These are phyloP conservation scores for Diaporthe capsici DNA, from an alignment of 2,329 filamentous ascomycete species.

Conservation along the genomic window DNA sequence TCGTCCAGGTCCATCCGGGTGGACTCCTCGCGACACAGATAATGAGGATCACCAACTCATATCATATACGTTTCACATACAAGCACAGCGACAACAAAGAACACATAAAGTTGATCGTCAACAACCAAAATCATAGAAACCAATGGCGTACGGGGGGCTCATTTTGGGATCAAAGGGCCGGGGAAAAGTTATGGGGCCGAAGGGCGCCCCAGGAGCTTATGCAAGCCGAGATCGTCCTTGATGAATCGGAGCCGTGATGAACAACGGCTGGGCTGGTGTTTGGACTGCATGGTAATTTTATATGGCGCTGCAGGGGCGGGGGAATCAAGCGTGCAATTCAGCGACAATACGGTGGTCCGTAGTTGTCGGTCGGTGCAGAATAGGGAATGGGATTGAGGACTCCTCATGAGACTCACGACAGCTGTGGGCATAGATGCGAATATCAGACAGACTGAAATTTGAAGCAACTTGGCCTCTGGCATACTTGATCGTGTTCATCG, in stretches of 20 bases:
- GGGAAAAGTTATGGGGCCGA: constrained; percentile 6
- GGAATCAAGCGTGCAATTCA: constrained; percentile 3
- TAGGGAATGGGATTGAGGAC: not conserved
- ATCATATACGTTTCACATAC: constrained; percentile 5
- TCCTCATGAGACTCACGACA: not conserved
- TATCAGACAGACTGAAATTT: constrained; percentile 14
- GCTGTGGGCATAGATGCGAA: not conserved
- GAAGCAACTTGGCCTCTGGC: not conserved
- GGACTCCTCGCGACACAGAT: constrained; percentile 37
- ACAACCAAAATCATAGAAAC: constrained; percentile 27
- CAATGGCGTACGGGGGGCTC: constrained; percentile 20
- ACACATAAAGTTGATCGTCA: constrained; percentile 3
- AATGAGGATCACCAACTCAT: not conserved
- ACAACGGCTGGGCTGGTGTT: constrained; percentile 10
- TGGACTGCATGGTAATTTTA: constrained; percentile 25
- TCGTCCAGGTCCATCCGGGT: constrained; percentile 33
- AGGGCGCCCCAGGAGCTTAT: not conserved
- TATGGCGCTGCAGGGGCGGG: constrained; percentile 7
- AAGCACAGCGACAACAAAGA: constrained; percentile 14
- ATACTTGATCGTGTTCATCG: not conserved
- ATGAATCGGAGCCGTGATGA: constrained; percentile 22
- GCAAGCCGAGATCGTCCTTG: not conserved
- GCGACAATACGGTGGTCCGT: not conserved
- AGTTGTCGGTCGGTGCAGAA: not conserved
- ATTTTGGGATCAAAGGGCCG: constrained; percentile 14